Conservation (phyloP, 1,284 basidiomycete genomes). For the Veloboletus limbatus region DNA sequence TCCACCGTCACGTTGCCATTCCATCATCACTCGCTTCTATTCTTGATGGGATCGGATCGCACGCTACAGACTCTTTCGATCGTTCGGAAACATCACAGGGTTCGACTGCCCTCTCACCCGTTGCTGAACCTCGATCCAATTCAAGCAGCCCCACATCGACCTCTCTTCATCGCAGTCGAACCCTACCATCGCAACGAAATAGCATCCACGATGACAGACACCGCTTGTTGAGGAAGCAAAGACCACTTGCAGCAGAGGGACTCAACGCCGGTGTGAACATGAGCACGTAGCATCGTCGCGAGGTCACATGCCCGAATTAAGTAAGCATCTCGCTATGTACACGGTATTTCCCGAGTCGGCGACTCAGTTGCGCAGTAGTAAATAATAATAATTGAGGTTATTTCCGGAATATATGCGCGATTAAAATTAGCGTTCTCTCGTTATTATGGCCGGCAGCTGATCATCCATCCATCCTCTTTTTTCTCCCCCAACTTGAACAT, state of each 20-base stretch:
- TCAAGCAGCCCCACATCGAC: slow-evolving; percentile 19
- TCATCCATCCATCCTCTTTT: too few relatives aligned
- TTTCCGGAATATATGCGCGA: too few relatives aligned
- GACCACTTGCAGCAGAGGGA: slow-evolving; percentile 29
- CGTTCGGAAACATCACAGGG: slow-evolving; percentile 19
- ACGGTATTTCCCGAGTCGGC: too few relatives aligned
- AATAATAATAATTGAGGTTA: too few relatives aligned
- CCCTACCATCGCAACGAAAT: slow-evolving; percentile 47
- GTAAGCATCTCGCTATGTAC: too few relatives aligned
- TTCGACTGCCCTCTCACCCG: slow-evolving; percentile 40
- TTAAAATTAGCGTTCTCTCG: too few relatives aligned
- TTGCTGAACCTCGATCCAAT: slow-evolving; percentile 38
- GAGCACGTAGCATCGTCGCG: too few relatives aligned
- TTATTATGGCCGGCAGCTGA: too few relatives aligned
- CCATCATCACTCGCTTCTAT: slow-evolving; percentile 7
- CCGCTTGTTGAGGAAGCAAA: slow-evolving; percentile 47
- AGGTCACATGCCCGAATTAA: too few relatives aligned
- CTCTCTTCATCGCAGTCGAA: slow-evolving; percentile 53
- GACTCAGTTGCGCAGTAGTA: too few relatives aligned
- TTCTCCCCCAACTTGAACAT: slow-evolving; percentile 13
- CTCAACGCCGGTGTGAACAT: slow-evolving; percentile 24
- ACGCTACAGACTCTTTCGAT: slow-evolving; percentile 20
- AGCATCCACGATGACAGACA: slow-evolving; percentile 38
- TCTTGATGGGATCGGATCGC: slow-evolving; percentile 6
- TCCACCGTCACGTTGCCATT: too few relatives aligned